Percentiles rank a stretch among this genome's conserved stretches.
These are phyloP conservation scores for Fragaria nilgerrensis DNA, from an alignment of 306 rosid genomes.

Conservation along the genomic window DNA sequence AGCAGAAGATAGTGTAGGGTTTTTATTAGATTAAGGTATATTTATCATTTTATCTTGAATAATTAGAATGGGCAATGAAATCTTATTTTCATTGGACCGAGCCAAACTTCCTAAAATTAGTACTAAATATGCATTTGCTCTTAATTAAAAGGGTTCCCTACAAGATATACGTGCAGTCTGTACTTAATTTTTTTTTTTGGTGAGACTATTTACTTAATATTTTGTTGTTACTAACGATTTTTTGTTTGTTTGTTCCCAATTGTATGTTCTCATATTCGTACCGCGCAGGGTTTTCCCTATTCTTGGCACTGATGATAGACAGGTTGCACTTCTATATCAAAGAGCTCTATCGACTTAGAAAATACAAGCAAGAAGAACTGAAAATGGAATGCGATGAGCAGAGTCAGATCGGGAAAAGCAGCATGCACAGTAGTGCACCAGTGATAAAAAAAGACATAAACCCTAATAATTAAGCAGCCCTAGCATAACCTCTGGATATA, in stretches of 20 bases:
- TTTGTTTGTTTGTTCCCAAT: not conserved
- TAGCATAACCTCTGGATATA: not conserved
- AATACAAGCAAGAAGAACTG: conserved; percentile 23
- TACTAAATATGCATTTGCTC: too few relatives aligned
- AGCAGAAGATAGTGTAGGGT: too few relatives aligned
- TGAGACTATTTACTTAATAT: too few relatives aligned
- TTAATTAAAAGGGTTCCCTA: too few relatives aligned
- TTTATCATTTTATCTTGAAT: too few relatives aligned
- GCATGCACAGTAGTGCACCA: not conserved
- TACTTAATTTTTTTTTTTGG: too few relatives aligned
- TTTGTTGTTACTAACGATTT: too few relatives aligned
- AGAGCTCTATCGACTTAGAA: conserved; percentile 51
- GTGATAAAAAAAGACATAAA: not conserved
- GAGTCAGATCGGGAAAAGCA: not conserved
- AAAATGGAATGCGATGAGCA: not conserved
- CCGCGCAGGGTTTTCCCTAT: conserved; percentile 57
- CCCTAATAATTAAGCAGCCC: not conserved
- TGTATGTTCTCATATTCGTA: not conserved
- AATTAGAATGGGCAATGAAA: too few relatives aligned
- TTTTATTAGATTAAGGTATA: too few relatives aligned
- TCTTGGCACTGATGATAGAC: conserved; percentile 64
- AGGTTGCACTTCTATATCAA: conserved; percentile 53
- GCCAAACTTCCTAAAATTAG: too few relatives aligned
- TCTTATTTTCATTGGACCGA: too few relatives aligned
- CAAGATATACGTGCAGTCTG: too few relatives aligned